Evolutionary conservation across 2,329 filamentous ascomycete genomes (phyloP), one percentile per base, ranked within the genome.

Genomic region (Phialocephala sp.): DNA sequence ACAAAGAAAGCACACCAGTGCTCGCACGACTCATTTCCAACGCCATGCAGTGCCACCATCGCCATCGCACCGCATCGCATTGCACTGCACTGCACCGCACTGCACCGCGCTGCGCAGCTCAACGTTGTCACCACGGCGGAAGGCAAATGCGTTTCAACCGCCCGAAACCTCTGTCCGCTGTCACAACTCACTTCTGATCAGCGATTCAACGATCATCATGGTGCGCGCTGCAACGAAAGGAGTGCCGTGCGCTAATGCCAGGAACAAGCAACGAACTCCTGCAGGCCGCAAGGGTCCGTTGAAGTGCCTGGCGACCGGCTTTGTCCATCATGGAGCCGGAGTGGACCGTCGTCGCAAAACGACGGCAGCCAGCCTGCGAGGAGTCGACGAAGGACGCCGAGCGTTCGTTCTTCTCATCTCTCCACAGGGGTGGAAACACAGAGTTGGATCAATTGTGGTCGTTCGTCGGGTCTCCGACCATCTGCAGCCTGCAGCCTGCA

Each of bases 291-390:
- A 35, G 50, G 50, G 18, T 54, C 24, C 1, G 8, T n/a, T 56
- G 32, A 59, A 60, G 27, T 66, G 59, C 55, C 64, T 66, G 47
- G 55, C 60, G 64, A 66, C 64, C 64, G 64, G 64, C 60, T 62
- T 14, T 22, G 20, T 20, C 18, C 9, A n/a, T 8, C 36, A 35
- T 66, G 64, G 60, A 62, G 64, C 64, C 64, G 64, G 43, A 45
- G 54, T 61, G 32, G 50, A 32, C 32, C 22, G 5, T 3, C 4
- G n/a, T 50, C n/a, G 2, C n/a, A 50, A 2, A 22, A 43, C 15
- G 6, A 8, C 15, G 14, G 14, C 41, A 43, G n/a, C 41, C 41
- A n/a, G 41, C 12, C 12, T 18, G 15, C 15, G 41, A 43, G 27
- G 27, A 32, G 27, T 32, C 12, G 4, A 43, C 11, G 41, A 43